Conservation (phyloP, 768 basidiomycete species). For the Trametes gibbosa region DNA sequence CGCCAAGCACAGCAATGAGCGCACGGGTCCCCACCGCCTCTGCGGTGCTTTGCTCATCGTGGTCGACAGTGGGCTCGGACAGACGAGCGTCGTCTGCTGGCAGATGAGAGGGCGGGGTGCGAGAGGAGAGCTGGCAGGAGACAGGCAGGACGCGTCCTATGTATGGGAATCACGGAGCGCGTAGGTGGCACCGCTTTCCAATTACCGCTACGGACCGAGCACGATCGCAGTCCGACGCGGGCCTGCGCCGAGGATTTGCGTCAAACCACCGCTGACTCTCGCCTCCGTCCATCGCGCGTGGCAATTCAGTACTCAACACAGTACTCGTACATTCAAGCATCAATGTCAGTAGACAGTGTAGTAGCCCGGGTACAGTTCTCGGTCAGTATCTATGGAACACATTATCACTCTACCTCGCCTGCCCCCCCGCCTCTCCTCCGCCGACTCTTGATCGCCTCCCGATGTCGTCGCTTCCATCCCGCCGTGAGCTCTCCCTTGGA, state of each 20-base stretch:
- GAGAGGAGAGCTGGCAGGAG: background rate
- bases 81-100: background rate
- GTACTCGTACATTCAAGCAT: no score
- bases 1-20: conserved; percentile 51
- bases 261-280: background rate
- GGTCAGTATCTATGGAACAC: no score
- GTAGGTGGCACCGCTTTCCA: background rate
- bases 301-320: no score
- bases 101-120: background rate
- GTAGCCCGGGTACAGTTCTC: background rate
- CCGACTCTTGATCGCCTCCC: conserved; percentile 69
- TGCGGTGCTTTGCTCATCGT: conserved; percentile 22
- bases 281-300: no score
- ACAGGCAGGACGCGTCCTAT: background rate
- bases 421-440: conserved; percentile 50
- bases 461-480: conserved; percentile 75
- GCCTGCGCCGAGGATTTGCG: background rate
- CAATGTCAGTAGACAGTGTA: background rate
- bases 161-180: background rate
- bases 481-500: conserved; percentile 62
- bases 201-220: no score
- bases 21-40: conserved; percentile 53
- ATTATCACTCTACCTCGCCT: conserved; percentile 33
- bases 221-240: background rate
- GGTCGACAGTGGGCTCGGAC: background rate